phyloP scores from a whole-genome alignment of 2,329 filamentous ascomycete genomes.

The Xylariaceae sp. region DNA sequence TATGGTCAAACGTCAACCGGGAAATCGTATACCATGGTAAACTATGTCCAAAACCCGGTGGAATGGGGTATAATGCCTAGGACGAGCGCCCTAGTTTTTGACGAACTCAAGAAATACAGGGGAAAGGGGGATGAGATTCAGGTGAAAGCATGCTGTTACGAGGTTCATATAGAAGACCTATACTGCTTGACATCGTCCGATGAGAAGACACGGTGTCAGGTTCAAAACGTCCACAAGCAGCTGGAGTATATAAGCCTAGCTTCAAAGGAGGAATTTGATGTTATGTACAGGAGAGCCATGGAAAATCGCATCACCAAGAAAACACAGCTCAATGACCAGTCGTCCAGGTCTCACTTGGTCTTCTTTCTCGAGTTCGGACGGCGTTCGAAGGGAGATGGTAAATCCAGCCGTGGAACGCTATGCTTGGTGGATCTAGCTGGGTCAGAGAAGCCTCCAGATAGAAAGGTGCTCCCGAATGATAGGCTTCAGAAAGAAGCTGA shows the following conservation, averaged over 20 bases:
- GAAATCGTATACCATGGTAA: conserved; percentile 87
- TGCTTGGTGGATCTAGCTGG: conserved; percentile 71
- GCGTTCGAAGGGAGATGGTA: conserved; percentile 52
- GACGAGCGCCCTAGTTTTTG: conserved; percentile 87
- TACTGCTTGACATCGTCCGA: too few species aligned
- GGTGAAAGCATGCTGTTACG: conserved; percentile 90
- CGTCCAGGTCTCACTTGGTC: conserved; percentile 87
- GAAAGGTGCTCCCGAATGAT: too few species aligned
- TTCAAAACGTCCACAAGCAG: too few species aligned
- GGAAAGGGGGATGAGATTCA: conserved; percentile 88
- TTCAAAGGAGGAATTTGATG: conserved; percentile 71
- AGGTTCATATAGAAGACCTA: conserved; percentile 95
- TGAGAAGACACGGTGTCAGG: too few species aligned
- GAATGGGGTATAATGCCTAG: conserved; percentile 89
- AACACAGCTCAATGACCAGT: conserved; percentile 89
- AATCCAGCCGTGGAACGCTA: conserved; percentile 82
- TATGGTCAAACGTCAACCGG: conserved; percentile 96
- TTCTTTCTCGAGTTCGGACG: conserved; percentile 77
- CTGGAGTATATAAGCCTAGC: conserved; percentile 49
- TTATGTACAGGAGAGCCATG: conserved; percentile 71
- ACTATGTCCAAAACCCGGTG: conserved; percentile 35
- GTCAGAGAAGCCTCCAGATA: conserved; percentile 5
- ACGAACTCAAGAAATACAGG: conserved; percentile 72
- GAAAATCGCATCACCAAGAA: conserved; percentile 85
- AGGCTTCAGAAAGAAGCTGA: too few species aligned